phyloP scores from a whole-genome alignment of 129 eudicot genomes.

The Tanacetum coccineum region DNA sequence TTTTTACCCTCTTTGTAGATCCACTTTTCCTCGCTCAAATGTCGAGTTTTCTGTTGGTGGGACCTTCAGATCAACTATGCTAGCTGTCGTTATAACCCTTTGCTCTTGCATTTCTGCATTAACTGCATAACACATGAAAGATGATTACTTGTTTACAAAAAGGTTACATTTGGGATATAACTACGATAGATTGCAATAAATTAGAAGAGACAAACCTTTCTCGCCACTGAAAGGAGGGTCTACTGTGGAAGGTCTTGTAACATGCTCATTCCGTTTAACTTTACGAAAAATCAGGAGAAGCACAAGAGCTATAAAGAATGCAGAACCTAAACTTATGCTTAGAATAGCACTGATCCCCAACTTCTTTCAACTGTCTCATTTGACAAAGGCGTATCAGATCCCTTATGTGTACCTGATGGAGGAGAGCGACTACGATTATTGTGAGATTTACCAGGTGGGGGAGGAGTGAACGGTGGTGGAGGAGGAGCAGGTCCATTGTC shows the following conservation, averaged over 20 bases:
- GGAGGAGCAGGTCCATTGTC: constrained; percentile 94
- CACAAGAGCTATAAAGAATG: constrained; percentile 42
- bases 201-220: constrained; percentile 41
- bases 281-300: constrained; percentile 52
- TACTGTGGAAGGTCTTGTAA: constrained; percentile 40
- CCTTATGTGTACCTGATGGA: constrained; percentile 43
- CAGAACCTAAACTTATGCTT: constrained; percentile 71
- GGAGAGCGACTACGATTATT: constrained; percentile 41
- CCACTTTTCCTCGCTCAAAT: constrained; percentile 72
- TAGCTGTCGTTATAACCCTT: constrained; percentile 47
- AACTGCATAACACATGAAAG: constrained; percentile 35
- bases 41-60: constrained; percentile 52
- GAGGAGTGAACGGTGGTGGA: constrained; percentile 81
- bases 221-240: constrained; percentile 48
- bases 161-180: neutral
- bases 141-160: neutral
- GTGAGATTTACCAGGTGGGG: constrained; percentile 75
- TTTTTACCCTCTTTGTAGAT: constrained; percentile 62
- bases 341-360: constrained; percentile 53
- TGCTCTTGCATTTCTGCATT: constrained; percentile 81
- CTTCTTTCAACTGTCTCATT: constrained; percentile 34
- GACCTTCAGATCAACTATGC: constrained; percentile 56
- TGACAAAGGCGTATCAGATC: constrained; percentile 37
- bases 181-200: neutral
- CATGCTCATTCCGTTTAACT: constrained; percentile 46